Evolutionary conservation across 257 asterid genomes (phyloP), one percentile per base, ranked within the genome.

Genomic region (Nicotiana tabacum): DNA sequence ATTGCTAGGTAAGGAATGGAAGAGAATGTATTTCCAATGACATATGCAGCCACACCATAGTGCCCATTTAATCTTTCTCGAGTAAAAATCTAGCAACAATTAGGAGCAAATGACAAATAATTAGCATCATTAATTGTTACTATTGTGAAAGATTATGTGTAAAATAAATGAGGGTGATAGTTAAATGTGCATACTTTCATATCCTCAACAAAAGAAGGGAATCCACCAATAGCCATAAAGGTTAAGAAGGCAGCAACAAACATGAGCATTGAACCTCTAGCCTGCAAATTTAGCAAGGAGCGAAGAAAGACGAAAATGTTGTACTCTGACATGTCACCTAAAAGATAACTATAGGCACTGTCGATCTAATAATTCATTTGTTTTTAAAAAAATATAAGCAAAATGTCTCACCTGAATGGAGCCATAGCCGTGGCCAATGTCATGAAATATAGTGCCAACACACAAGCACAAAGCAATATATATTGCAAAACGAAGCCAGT

Each of bases 161-260:
- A 39, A 39, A 7, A 39, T 43, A 8, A 43, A 43, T 43, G 51
- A 43, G 51, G 11, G 11, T 8, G 51, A 43, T 43, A 33, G 4
- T 78, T 33, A 32, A 6, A 78, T 21, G 12, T 80, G 21, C 81
- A 2, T 87, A 92, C 96, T 76, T 92, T 92, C 94, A 90, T 88
- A 83, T 92, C 94, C 74, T 92, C 96, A 8, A 89, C 92, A 60
- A 90, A 92, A 0, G 96, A 92, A 84, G 96, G 96, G 84, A 92
- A 92, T 82, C 96, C 93, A 16, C 96, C 96, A 65, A 92, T 92
- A 1, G 92, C 91, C 96, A 92, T 88, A 66, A 90, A 92, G 18
- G 96, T 92, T 80, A 92, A 80, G 85, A 92, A 90, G 64, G 90
- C 85, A 69, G 84, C 82, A 78, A 87, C 61, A 81, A 70, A 91